Evolutionary conservation across 306 rosid genomes (phyloP).

Genomic region (Pueraria montana): DNA sequence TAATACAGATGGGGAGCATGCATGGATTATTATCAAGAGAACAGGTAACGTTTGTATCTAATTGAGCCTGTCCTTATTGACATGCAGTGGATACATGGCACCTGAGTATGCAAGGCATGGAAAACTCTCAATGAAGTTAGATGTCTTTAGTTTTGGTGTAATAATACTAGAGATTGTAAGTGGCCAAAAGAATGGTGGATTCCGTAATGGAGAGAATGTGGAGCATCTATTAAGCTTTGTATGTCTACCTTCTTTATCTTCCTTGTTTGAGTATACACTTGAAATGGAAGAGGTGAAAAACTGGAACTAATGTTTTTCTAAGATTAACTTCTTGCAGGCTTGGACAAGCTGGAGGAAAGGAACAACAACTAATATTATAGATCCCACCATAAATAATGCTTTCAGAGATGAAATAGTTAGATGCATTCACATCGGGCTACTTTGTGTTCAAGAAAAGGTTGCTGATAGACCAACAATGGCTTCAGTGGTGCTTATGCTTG

Average conservation of each 20-base stretch:
- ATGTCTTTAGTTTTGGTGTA: conserved; percentile 66
- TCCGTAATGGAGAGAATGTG: conserved; percentile 29
- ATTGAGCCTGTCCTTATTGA: neutral
- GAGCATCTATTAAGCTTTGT: conserved; percentile 55
- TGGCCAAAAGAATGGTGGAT: conserved; percentile 48
- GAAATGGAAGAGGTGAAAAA: neutral
- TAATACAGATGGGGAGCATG: neutral
- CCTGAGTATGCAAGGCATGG: conserved; percentile 42
- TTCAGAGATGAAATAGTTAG: conserved; percentile 44
- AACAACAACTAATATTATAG: conserved; percentile 29
- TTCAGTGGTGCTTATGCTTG: conserved; percentile 48
- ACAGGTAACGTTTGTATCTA: neutral
- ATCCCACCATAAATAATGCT: conserved; percentile 33
- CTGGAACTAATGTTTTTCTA: neutral
- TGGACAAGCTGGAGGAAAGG: conserved; percentile 61
- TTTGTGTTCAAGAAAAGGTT: conserved; percentile 53
- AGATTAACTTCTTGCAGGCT: conserved; percentile 49
- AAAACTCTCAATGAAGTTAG: conserved; percentile 52
- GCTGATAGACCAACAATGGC: conserved; percentile 43
- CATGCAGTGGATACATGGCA: too few species aligned
- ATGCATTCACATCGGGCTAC: conserved; percentile 47
- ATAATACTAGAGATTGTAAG: conserved; percentile 59
- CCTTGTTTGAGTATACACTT: neutral
- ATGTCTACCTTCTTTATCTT: conserved; percentile 39
- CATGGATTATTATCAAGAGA: conserved; percentile 21